Evolutionary conservation across 306 rosid species (phyloP).

Genomic region (Lathyrus oleraceus): DNA sequence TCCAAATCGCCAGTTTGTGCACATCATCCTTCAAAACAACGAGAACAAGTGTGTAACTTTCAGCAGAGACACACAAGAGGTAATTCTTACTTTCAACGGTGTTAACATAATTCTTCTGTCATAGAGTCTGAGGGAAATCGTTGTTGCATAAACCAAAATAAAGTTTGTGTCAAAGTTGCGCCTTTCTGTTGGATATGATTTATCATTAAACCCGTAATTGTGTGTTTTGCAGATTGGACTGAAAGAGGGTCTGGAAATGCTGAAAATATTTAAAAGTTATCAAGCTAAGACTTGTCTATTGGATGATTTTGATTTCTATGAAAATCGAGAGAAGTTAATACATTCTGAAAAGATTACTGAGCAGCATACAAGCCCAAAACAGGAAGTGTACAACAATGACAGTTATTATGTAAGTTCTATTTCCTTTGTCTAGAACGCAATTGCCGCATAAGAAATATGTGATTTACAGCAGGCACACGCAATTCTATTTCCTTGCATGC

Average conservation of each 20-base stretch:
- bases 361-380: conserved; percentile 40
- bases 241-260: conserved; percentile 75
- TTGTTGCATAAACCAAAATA: conserved; percentile 7
- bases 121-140: not conserved
- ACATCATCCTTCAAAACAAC: conserved; percentile 65
- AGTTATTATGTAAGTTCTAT: conserved; percentile 43
- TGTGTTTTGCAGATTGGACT: conserved; percentile 60
- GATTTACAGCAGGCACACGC: not conserved
- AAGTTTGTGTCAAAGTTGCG: not conserved
- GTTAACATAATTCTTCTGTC: not conserved
- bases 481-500: not conserved
- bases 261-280: conserved; percentile 69
- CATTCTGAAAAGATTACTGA: conserved; percentile 37
- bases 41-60: conserved; percentile 70
- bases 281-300: conserved; percentile 51
- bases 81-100: conserved; percentile 36
- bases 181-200: not conserved
- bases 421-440: not conserved
- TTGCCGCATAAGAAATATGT: conserved; percentile 9
- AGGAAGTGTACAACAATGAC: conserved; percentile 36
- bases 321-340: conserved; percentile 53
- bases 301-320: conserved; percentile 79
- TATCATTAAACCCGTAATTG: not conserved
- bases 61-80: conserved; percentile 94
- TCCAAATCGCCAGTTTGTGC: conserved; percentile 63